Conservation (phyloP, 441 rosid species). For the Erodium trifolium region DNA sequence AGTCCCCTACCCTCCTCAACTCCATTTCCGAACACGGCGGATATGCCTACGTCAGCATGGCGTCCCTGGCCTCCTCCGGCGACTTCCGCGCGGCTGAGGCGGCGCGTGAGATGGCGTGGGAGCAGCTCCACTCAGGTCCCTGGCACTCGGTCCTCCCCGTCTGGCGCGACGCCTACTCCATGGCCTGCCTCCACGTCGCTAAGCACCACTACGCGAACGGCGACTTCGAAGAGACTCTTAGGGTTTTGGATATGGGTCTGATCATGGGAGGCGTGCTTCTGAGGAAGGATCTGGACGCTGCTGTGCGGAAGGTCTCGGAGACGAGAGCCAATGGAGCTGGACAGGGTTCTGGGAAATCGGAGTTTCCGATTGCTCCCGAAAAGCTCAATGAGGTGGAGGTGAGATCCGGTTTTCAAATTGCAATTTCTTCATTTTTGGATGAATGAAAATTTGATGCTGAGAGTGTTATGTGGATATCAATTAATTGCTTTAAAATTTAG, state of each 20-base stretch:
- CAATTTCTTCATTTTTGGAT: background rate
- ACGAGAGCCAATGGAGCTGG: slow-evolving; percentile 25
- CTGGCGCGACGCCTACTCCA: slow-evolving; percentile 94
- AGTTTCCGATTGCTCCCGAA: background rate
- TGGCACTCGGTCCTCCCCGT: slow-evolving; percentile 91
- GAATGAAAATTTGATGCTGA: background rate
- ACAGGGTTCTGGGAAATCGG: background rate
- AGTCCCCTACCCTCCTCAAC: slow-evolving; percentile 49
- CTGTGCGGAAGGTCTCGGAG: slow-evolving; percentile 39
- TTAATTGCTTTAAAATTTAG: background rate
- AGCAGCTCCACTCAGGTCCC: slow-evolving; percentile 96
- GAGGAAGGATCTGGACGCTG: slow-evolving; percentile 61
- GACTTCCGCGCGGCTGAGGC: slow-evolving; percentile 86
- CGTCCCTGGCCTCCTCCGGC: slow-evolving; percentile 56
- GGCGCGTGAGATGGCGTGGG: slow-evolving; percentile 97
- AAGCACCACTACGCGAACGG: slow-evolving; percentile 48
- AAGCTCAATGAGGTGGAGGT: background rate
- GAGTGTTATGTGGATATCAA: background rate
- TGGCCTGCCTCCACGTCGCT: slow-evolving; percentile 79
- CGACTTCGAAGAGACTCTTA: slow-evolving; percentile 64
- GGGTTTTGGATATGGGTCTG: slow-evolving; percentile 79
- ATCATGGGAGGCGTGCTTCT: slow-evolving; percentile 86
- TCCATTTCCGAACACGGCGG: slow-evolving; percentile 69
- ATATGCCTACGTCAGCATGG: slow-evolving; percentile 72
- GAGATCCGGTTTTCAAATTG: background rate